Evolutionary conservation across 108 stramenopile species (phyloP).

Genomic region (Skeletonema marinoi): DNA sequence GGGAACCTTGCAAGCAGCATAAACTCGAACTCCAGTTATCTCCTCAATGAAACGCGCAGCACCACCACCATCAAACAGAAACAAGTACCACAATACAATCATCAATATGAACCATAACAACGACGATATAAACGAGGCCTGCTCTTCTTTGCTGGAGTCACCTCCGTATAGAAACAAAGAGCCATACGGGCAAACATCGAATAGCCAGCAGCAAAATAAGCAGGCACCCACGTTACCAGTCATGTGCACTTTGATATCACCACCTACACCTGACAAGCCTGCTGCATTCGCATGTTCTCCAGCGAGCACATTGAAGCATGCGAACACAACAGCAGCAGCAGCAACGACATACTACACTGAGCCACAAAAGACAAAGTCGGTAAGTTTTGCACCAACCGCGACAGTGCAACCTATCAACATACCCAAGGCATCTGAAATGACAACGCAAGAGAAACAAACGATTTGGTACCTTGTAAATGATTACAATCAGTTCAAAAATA

Average conservation of each 20-base stretch:
- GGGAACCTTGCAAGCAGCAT: not conserved
- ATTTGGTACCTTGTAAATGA: slow-evolving; percentile 25
- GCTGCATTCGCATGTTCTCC: not conserved
- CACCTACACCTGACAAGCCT: not conserved
- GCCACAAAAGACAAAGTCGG: not conserved
- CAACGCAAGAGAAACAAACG: not conserved
- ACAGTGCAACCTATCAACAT: not conserved
- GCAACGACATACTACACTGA: not conserved
- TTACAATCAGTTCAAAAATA: slow-evolving; percentile 14
- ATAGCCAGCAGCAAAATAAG: not conserved
- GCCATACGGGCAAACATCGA: not conserved
- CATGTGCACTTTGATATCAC: not conserved
- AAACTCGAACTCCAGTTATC: not conserved
- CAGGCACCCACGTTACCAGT: not conserved
- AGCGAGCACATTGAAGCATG: not conserved
- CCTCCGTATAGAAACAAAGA: not conserved
- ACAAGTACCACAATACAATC: not conserved
- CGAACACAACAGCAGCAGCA: not conserved
- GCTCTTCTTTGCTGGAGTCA: not conserved
- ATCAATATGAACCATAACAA: not conserved
- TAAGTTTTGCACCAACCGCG: not conserved
- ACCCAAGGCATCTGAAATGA: not conserved
- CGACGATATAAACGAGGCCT: not conserved
- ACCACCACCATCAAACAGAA: not conserved
- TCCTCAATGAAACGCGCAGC: not conserved